phyloP scores from a whole-genome alignment of 148 eudicot genomes.

The Silene conica region DNA sequence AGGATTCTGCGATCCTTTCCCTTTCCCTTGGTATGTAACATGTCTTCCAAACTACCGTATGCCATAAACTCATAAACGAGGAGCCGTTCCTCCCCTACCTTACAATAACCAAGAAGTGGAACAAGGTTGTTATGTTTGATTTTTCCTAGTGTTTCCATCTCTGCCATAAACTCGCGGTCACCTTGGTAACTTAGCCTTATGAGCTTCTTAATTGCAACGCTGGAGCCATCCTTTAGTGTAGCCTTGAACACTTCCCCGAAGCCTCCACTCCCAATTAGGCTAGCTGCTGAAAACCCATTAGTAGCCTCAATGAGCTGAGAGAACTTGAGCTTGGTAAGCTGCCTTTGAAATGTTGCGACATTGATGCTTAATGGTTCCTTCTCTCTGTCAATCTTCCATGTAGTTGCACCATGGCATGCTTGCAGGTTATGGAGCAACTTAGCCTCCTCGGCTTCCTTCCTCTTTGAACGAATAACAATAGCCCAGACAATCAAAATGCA shows the following conservation, averaged over 20 bases:
- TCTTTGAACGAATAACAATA: constrained; percentile 58
- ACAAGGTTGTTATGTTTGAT: constrained; percentile 90
- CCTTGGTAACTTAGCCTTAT: constrained; percentile 88
- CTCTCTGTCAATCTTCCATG: constrained; percentile 95
- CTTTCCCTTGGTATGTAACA: constrained; percentile 57
- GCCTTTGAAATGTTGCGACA: constrained; percentile 90
- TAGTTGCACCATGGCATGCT: constrained; percentile 65
- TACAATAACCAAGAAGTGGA: constrained; percentile 89
- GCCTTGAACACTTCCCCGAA: constrained; percentile 97
- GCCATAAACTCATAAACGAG: constrained; percentile 89
- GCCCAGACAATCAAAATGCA: constrained; percentile 72
- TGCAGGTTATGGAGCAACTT: constrained; percentile 70
- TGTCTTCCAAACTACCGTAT: constrained; percentile 86
- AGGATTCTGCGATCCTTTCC: constrained; percentile 44
- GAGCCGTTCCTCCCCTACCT: constrained; percentile 86
- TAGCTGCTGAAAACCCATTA: constrained; percentile 87
- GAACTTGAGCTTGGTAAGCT: constrained; percentile 76
- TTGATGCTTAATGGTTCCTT: constrained; percentile 94
- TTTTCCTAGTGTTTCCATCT: constrained; percentile 94
- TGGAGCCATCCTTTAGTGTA: constrained; percentile 81
- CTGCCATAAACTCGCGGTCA: constrained; percentile 92
- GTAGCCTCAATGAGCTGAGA: constrained; percentile 93
- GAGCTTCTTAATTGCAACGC: constrained; percentile 91
- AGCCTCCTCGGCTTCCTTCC: constrained; percentile 57
- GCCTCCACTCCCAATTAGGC: constrained; percentile 90